These are phyloP conservation scores for Kwoniella shandongensis DNA, from an alignment of 768 basidiomycete species.

Conservation along the genomic window DNA sequence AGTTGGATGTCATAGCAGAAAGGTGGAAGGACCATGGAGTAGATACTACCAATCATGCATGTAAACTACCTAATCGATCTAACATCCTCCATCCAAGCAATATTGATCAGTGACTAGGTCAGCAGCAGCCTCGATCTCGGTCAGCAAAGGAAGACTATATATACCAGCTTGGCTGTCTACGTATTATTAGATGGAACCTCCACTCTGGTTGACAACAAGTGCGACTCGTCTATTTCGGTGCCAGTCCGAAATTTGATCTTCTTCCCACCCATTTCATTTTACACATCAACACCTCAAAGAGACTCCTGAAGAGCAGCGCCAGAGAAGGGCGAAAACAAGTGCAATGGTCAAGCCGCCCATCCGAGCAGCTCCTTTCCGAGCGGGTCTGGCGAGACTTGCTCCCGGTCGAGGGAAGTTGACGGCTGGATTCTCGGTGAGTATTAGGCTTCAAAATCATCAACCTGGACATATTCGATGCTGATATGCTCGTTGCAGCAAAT, in stretches of 20 bases:
- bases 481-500: neutral
- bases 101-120: neutral
- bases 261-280: neutral
- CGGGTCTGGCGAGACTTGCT: no score
- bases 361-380: no score
- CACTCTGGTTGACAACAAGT: no score
- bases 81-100: neutral
- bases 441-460: no score
- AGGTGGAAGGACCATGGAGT: neutral
- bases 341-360: no score
- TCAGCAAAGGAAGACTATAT: no score
- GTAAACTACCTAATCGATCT: conserved; percentile 1
- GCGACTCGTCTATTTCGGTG: conserved; percentile 1
- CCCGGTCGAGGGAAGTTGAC: no score
- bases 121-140: no score
- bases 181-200: no score
- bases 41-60: neutral
- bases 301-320: neutral
- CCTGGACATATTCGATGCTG: neutral
- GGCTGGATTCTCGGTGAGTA: no score
- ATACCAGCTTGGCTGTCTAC: no score
- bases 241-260: neutral
- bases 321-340: neutral
- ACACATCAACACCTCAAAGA: neutral
- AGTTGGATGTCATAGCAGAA: neutral